Percentiles rank a stretch among this genome's conserved stretches.
These are phyloP conservation scores for Abrus pulchellus DNA, from an alignment of 306 rosid species.

Conservation along the genomic window DNA sequence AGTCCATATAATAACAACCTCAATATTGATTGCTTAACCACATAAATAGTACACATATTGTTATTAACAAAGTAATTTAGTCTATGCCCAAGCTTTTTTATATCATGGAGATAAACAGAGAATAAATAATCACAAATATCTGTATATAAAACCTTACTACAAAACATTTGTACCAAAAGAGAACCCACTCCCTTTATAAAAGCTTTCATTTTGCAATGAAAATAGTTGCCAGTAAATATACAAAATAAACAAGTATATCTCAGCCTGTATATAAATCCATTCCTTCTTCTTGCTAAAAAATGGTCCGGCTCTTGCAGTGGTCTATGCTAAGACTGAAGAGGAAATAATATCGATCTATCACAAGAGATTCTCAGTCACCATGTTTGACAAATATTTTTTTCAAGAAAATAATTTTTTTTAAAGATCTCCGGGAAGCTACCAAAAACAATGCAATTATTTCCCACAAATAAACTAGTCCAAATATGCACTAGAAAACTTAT, in stretches of 20 bases:
- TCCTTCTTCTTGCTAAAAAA: constrained; percentile 30
- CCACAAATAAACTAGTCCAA: neutral
- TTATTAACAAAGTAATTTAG: neutral
- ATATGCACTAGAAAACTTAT: neutral
- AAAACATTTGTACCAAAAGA: neutral
- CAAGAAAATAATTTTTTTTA: neutral
- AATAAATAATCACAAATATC: constrained; percentile 5
- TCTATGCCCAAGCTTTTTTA: neutral
- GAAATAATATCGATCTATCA: constrained; percentile 31
- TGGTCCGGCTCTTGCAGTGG: constrained; percentile 1
- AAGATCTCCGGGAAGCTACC: neutral
- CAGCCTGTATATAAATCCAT: constrained; percentile 9
- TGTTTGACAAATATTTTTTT: neutral
- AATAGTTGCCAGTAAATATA: constrained; percentile 24
- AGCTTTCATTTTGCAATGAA: neutral
- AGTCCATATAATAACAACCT: constrained; percentile 22
- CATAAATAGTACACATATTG: constrained; percentile 22
- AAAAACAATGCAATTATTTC: neutral
- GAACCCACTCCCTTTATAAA: constrained; percentile 10
- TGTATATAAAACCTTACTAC: neutral
- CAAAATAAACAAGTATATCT: constrained; percentile 25
- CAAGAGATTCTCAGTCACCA: constrained; percentile 3
- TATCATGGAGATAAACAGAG: constrained; percentile 13
- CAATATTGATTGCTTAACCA: constrained; percentile 14
- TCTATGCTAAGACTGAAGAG: neutral